phyloP scores from a whole-genome alignment of 2,329 filamentous ascomycete species.

The Bertia moriformis region DNA sequence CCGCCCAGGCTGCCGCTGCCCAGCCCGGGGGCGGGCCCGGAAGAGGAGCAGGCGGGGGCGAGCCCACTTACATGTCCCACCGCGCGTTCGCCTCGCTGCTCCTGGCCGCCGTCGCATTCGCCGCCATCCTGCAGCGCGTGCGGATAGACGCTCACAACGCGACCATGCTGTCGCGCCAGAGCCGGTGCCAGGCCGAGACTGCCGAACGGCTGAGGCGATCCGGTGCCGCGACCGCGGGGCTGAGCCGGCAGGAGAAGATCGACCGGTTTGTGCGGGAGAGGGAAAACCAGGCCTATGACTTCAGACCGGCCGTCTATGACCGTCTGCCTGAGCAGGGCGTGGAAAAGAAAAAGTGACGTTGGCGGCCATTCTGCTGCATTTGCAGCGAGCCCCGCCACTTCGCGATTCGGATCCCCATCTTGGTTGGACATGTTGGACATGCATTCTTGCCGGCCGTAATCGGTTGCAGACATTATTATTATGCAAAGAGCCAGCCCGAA shows the following conservation, averaged over 20 bases:
- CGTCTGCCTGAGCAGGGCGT: too few relatives aligned
- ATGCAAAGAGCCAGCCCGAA: too few relatives aligned
- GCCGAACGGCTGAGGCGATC: conserved; percentile 40
- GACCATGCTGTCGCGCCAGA: conserved; percentile 50
- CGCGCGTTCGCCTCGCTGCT: conserved; percentile 64
- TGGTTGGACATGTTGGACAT: too few relatives aligned
- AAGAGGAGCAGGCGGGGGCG: conserved; percentile 31
- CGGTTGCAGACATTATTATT: too few relatives aligned
- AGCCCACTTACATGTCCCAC: conserved; percentile 61
- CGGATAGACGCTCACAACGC: conserved; percentile 49
- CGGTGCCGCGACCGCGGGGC: conserved; percentile 32
- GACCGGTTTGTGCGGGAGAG: conserved; percentile 64
- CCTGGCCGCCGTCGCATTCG: conserved; percentile 52
- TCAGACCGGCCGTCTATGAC: too few relatives aligned
- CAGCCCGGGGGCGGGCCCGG: too few relatives aligned
- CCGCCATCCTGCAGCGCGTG: conserved; percentile 57
- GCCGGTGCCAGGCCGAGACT: conserved; percentile 52
- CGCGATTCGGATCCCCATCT: too few relatives aligned
- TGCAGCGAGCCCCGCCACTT: too few relatives aligned
- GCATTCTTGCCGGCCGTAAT: too few relatives aligned
- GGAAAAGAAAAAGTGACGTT: too few relatives aligned
- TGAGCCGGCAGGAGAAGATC: conserved; percentile 52
- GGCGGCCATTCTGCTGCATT: too few relatives aligned
- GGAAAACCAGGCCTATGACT: conserved; percentile 25
- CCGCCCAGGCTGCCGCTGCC: too few relatives aligned